These are phyloP conservation scores for Thielaviopsis euricoi DNA, from an alignment of 2,329 filamentous ascomycete species.

Conservation along the genomic window DNA sequence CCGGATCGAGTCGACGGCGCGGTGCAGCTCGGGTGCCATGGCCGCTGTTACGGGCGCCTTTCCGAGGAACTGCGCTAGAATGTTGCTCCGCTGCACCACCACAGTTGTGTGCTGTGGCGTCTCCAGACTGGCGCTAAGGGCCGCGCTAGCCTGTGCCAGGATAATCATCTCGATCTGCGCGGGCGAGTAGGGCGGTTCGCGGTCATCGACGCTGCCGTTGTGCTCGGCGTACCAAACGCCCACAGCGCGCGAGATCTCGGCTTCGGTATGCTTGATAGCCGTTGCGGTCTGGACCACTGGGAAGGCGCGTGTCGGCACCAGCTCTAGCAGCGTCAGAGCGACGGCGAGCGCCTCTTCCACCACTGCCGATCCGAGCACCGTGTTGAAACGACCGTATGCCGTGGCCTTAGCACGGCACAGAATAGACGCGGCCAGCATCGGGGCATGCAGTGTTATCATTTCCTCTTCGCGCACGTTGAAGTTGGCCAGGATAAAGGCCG, in stretches of 20 bases:
- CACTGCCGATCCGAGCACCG: constrained; percentile 39
- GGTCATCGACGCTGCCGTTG: constrained; percentile 51
- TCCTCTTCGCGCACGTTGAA: constrained; percentile 96
- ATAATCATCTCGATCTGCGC: constrained; percentile 40
- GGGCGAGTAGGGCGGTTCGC: constrained; percentile 40
- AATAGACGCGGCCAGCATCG: constrained; percentile 53
- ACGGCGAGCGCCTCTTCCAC: constrained; percentile 27
- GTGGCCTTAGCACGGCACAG: constrained; percentile 16
- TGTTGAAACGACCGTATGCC: constrained; percentile 13
- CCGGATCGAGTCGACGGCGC: constrained; percentile 18
- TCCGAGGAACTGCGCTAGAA: constrained; percentile 40
- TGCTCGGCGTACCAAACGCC: constrained; percentile 52
- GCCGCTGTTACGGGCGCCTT: constrained; percentile 23
- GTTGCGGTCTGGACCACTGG: constrained; percentile 17
- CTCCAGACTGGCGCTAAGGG: constrained; percentile 31
- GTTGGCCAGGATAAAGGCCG: constrained; percentile 65
- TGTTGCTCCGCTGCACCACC: constrained; percentile 39
- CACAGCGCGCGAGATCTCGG: constrained; percentile 42
- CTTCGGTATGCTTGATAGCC: constrained; percentile 4
- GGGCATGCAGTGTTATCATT: constrained; percentile 77
- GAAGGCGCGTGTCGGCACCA: constrained; percentile 50
- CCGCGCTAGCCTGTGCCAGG: constrained; percentile 34
- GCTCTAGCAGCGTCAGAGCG: constrained; percentile 39
- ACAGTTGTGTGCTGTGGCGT: constrained; percentile 26
- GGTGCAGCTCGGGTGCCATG: background rate